Conservation (phyloP, 352 stramenopile genomes). For the Pythium phragmitis region DNA sequence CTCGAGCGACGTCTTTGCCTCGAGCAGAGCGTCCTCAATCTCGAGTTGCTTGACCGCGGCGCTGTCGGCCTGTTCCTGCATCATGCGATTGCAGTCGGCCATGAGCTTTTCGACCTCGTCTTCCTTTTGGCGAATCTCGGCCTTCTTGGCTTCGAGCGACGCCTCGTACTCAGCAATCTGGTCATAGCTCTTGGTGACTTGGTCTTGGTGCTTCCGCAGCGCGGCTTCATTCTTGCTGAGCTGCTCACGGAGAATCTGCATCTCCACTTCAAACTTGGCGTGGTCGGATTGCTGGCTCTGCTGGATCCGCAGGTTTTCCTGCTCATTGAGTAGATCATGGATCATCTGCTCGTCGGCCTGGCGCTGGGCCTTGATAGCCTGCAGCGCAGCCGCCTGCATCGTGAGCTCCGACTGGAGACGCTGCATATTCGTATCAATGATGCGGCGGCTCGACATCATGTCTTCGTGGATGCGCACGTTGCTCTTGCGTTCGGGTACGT, state of each 20-base stretch:
- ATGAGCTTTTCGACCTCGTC: slow-evolving; percentile 81
- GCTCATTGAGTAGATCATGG: slow-evolving; percentile 78
- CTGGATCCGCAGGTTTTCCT: slow-evolving; percentile 61
- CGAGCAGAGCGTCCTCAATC: slow-evolving; percentile 78
- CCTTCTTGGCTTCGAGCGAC: slow-evolving; percentile 60
- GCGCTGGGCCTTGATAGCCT: slow-evolving; percentile 70
- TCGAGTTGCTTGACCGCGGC: slow-evolving; percentile 81
- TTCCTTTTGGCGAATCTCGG: slow-evolving; percentile 71
- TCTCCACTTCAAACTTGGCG: slow-evolving; percentile 63
- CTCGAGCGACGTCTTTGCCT: slow-evolving; percentile 84
- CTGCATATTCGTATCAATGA: slow-evolving; percentile 82
- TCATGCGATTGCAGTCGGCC: slow-evolving; percentile 82
- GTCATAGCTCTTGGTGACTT: slow-evolving; percentile 61
- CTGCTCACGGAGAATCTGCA: slow-evolving; percentile 65
- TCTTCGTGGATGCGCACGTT: slow-evolving; percentile 72
- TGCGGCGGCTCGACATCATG: slow-evolving; percentile 79
- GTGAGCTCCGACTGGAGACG: slow-evolving; percentile 72
- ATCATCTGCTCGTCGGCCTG: slow-evolving; percentile 81
- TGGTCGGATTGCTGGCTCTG: slow-evolving; percentile 51
- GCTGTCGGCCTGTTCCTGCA: slow-evolving; percentile 80
- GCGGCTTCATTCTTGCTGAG: slow-evolving; percentile 69
- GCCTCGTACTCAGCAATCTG: slow-evolving; percentile 66
- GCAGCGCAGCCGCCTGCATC: slow-evolving; percentile 50
- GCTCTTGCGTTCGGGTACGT: slow-evolving; percentile 38
- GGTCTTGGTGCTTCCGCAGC: slow-evolving; percentile 69